phyloP scores from a whole-genome alignment of 2,329 filamentous ascomycete genomes.

The Emergomyces africanus region DNA sequence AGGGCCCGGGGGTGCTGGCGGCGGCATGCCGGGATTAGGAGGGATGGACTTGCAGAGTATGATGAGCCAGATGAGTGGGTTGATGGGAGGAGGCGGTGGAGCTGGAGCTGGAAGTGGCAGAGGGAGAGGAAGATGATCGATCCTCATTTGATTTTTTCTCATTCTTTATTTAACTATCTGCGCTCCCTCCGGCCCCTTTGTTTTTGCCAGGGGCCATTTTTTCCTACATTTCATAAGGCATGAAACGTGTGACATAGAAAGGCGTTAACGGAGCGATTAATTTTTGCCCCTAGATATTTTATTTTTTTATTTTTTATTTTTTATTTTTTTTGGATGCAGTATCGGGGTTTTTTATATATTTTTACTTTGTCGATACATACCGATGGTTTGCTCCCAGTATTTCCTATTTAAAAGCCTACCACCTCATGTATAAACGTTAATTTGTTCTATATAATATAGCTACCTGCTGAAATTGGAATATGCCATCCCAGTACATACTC shows the following conservation, averaged over 20 bases:
- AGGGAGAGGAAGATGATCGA: conserved; percentile 7
- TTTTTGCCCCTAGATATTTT: neutral
- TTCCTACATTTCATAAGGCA: neutral
- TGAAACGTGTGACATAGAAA: conserved; percentile 1
- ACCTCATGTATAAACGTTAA: neutral
- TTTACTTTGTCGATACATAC: too few species aligned
- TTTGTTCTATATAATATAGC: neutral
- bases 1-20: conserved; percentile 42
- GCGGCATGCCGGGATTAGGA: conserved; percentile 46
- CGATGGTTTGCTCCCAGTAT: too few species aligned
- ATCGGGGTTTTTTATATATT: too few species aligned
- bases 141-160: conserved; percentile 10
- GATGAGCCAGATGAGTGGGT: conserved; percentile 63
- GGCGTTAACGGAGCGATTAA: conserved; percentile 2
- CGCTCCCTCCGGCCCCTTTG: neutral
- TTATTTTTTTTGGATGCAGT: too few species aligned
- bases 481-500: neutral
- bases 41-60: conserved; percentile 56
- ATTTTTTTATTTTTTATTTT: neutral
- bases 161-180: neutral
- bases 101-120: conserved; percentile 25
- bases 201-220: too few species aligned
- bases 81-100: conserved; percentile 38
- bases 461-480: neutral
- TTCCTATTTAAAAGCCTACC: neutral